Evolutionary conservation across 1,139 yeast species (phyloP).

Genomic region (Candida pseudoviswanathii): DNA sequence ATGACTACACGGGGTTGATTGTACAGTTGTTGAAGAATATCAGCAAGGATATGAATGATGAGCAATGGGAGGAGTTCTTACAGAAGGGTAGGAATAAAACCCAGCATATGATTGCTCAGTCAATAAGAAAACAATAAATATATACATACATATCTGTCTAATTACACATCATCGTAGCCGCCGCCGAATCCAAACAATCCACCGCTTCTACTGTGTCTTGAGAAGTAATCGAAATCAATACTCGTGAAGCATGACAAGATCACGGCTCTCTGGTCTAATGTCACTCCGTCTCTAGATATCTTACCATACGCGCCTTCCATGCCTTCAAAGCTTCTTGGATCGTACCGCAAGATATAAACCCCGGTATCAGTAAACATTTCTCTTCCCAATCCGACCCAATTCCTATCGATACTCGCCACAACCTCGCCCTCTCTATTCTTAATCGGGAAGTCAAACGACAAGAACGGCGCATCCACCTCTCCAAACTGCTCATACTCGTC

Average conservation of each 20-base stretch:
- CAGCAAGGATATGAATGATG: conserved; percentile 35
- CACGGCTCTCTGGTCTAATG: conserved; percentile 83
- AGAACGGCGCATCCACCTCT: conserved; percentile 79
- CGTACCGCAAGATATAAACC: conserved; percentile 84
- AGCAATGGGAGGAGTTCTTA: conserved; percentile 48
- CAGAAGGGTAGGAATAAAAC: conserved; percentile 30
- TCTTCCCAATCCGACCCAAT: conserved; percentile 93
- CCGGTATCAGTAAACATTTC: conserved; percentile 95
- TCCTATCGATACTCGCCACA: conserved; percentile 80
- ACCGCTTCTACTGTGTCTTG: conserved; percentile 73
- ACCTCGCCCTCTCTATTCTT: conserved; percentile 57
- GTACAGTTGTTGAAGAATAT: conserved; percentile 48
- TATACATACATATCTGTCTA: neutral
- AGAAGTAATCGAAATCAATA: conserved; percentile 93
- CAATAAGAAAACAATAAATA: conserved; percentile 9
- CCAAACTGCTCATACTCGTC: conserved; percentile 74
- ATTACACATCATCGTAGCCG: conserved; percentile 24
- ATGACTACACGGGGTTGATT: conserved; percentile 57
- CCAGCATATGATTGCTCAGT: conserved; percentile 12
- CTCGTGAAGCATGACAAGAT: conserved; percentile 85
- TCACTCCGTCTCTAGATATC: conserved; percentile 19
- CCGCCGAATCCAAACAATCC: conserved; percentile 40
- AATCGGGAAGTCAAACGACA: conserved; percentile 86
- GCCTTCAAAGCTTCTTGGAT: conserved; percentile 62
- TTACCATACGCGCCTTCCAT: conserved; percentile 26